Conservation (phyloP, 2,329 filamentous ascomycete species). For the Cercospora brassicicola region DNA sequence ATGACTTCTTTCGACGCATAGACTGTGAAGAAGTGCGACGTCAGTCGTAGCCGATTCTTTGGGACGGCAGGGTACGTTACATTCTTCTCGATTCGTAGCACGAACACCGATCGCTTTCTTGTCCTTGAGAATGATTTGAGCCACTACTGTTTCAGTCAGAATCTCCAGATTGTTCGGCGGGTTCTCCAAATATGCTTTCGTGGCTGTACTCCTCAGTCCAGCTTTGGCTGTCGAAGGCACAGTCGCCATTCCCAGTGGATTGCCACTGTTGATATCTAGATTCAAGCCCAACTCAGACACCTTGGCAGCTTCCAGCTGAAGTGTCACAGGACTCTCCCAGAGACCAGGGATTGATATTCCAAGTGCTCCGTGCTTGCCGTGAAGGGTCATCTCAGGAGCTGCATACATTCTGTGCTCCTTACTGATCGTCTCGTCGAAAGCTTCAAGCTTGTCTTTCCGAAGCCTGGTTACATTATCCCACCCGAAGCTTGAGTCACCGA, state of each 20-base stretch:
- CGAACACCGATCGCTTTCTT: not conserved
- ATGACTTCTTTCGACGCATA: not conserved
- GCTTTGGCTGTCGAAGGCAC: not conserved
- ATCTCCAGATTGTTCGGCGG: not conserved
- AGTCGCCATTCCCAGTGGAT: not conserved
- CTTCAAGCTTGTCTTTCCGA: not conserved
- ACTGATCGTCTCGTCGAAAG: not conserved
- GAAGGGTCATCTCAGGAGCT: not conserved
- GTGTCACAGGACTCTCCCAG: not conserved
- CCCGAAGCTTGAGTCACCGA: not conserved
- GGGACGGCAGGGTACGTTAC: not conserved
- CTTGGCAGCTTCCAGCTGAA: not conserved
- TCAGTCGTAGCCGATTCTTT: not conserved
- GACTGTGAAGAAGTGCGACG: not conserved
- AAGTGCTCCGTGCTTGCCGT: not conserved
- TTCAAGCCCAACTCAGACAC: not conserved
- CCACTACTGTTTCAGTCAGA: not conserved
- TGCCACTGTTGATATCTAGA: not conserved
- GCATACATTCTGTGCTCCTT: not conserved
- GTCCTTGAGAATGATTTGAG: not conserved
- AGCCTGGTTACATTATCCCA: not conserved
- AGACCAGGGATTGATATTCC: not conserved
- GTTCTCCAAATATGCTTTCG: not conserved
- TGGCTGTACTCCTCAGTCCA: not conserved
- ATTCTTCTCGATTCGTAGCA: not conserved